Evolutionary conservation across 129 eudicot species (phyloP).

Genomic region (Flaveria linearis): DNA sequence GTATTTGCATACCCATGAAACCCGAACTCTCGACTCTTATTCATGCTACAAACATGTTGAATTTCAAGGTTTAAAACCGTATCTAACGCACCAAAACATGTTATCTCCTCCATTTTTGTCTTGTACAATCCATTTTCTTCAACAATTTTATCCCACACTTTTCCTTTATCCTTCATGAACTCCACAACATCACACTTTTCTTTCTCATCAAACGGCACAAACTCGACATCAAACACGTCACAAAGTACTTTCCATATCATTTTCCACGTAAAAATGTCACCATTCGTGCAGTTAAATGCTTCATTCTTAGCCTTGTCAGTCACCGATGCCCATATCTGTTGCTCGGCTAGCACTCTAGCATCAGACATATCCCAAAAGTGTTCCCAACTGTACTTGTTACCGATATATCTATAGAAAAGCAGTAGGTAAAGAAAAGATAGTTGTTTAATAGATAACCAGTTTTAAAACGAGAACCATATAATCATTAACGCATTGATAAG

Average conservation of each 20-base stretch:
- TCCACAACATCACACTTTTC: conserved; percentile 12
- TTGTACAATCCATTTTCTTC: conserved; percentile 3
- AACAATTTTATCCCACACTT: conserved; percentile 19
- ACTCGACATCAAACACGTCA: conserved; percentile 29
- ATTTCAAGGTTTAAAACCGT: neutral
- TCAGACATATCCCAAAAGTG: conserved; percentile 38
- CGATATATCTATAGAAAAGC: conserved; percentile 10
- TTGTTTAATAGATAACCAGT: too few species aligned
- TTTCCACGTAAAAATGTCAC: conserved; percentile 43
- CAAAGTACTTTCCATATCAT: conserved; percentile 31
- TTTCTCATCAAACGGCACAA: conserved; percentile 12
- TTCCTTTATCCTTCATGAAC: conserved; percentile 28
- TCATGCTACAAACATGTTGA: conserved; percentile 40
- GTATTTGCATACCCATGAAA: conserved; percentile 28
- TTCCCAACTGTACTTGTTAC: conserved; percentile 35
- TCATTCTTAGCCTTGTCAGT: conserved; percentile 35
- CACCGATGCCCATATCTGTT: conserved; percentile 37
- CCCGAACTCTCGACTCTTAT: conserved; percentile 16
- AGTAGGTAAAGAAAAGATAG: neutral
- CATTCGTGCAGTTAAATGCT: conserved; percentile 44
- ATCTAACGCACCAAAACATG: neutral
- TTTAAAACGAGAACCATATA: too few species aligned
- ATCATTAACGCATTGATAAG: too few species aligned
- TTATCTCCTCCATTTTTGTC: conserved; percentile 17
- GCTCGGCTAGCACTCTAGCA: conserved; percentile 36